phyloP scores from a whole-genome alignment of 257 asterid genomes.

The Cordia subcordata region DNA sequence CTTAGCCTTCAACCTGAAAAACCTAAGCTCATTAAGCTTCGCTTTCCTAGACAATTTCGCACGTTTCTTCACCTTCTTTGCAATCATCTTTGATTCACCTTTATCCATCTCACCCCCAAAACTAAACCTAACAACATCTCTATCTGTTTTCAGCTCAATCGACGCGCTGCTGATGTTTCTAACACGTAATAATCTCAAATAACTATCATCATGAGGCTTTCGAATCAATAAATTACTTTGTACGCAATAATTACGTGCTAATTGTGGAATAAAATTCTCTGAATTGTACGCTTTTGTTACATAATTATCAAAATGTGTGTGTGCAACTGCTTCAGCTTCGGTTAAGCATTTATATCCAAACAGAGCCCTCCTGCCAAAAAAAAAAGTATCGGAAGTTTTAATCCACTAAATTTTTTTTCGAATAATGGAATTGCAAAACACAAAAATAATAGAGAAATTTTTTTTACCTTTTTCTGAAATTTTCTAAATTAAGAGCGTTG shows the following conservation, averaged over 20 bases:
- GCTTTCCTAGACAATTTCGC: conserved; percentile 55
- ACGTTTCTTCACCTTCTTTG: conserved; percentile 21
- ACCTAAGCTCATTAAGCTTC: conserved; percentile 82
- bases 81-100: conserved; percentile 28
- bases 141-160: conserved; percentile 56
- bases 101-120: conserved; percentile 33
- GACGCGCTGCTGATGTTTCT: conserved; percentile 39
- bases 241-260: neutral
- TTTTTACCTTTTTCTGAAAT: no score
- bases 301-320: no score
- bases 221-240: neutral
- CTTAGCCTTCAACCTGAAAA: conserved; percentile 86
- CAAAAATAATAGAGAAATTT: no score
- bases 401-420: no score
- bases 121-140: conserved; percentile 63
- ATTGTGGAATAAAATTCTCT: neutral
- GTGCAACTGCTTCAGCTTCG: no score
- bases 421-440: no score
- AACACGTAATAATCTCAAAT: conserved; percentile 26
- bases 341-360: no score
- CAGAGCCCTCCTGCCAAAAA: no score
- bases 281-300: no score
- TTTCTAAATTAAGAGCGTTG: no score
- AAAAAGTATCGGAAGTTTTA: no score
- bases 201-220: conserved; percentile 18